phyloP scores from a whole-genome alignment of 2,329 filamentous ascomycete genomes.

The Sclerotinia subarctica region DNA sequence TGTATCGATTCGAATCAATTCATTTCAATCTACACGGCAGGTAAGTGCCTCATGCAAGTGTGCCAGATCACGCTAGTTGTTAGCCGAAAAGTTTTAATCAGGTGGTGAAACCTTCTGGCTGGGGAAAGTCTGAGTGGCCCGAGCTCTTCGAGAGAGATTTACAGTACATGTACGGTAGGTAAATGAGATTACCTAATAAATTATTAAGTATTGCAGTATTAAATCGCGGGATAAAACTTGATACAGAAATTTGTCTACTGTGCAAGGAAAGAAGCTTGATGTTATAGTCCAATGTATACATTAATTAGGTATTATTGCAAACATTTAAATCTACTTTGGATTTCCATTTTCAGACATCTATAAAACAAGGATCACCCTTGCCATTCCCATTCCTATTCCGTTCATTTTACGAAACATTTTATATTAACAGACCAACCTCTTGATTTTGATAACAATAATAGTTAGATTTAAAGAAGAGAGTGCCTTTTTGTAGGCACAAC shows the following conservation, averaged over 20 bases:
- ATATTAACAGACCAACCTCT: constrained; percentile 21
- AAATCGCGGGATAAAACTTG: too few relatives aligned
- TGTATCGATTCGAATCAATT: background rate
- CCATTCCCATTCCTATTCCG: background rate
- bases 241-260: too few relatives aligned
- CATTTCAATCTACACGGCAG: constrained; percentile 10
- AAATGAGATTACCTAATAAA: too few relatives aligned
- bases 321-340: background rate
- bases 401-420: constrained; percentile 14
- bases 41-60: constrained; percentile 16
- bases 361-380: constrained; percentile 6
- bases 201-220: too few relatives aligned
- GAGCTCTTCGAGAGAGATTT: background rate
- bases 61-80: constrained; percentile 10
- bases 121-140: constrained; percentile 6
- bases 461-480: background rate
- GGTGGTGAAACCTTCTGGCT: constrained; percentile 15
- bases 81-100: constrained; percentile 17
- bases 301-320: too few relatives aligned
- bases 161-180: too few relatives aligned
- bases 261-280: too few relatives aligned
- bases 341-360: background rate
- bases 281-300: background rate
- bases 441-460: constrained; percentile 9
- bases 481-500: background rate